Percentiles rank a stretch among this genome's conserved stretches.
Evolutionary conservation across 768 basidiomycete species (phyloP).

Genomic region (Boletus rubroflammeus): DNA sequence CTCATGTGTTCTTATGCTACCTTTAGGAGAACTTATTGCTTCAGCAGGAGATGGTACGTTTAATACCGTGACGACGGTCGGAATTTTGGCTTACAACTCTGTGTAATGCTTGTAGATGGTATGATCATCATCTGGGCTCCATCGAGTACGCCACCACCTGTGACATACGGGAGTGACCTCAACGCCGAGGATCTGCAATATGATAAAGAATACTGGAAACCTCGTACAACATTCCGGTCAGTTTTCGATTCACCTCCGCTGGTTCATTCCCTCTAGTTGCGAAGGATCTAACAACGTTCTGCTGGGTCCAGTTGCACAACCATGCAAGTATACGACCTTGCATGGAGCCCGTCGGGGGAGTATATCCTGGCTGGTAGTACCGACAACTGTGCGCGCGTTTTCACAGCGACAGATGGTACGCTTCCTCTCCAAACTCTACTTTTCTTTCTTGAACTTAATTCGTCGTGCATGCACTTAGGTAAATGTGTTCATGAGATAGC

Average conservation of each 20-base stretch:
- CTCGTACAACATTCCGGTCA: slow-evolving; percentile 79
- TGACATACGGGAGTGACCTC: slow-evolving; percentile 80
- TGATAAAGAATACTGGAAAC: slow-evolving; percentile 96
- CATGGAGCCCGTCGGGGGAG: slow-evolving; percentile 95
- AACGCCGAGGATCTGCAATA: slow-evolving; percentile 74
- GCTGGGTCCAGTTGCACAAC: slow-evolving; percentile 67
- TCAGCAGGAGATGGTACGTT: slow-evolving; percentile 93
- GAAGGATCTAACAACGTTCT: slow-evolving; percentile 2
- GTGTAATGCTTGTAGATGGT: slow-evolving; percentile 58
- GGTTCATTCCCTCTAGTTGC: neutral
- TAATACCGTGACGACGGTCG: slow-evolving; percentile 1
- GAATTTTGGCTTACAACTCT: neutral
- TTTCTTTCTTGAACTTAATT: neutral
- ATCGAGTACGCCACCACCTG: slow-evolving; percentile 64
- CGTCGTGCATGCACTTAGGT: slow-evolving; percentile 40
- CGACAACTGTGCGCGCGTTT: slow-evolving; percentile 90
- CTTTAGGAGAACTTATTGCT: slow-evolving; percentile 81
- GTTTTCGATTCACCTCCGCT: slow-evolving; percentile 12
- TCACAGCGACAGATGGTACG: slow-evolving; percentile 69
- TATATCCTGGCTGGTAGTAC: slow-evolving; percentile 96
- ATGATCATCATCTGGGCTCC: slow-evolving; percentile 97
- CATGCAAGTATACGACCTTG: slow-evolving; percentile 96
- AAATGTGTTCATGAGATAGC: slow-evolving; percentile 87
- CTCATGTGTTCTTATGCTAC: slow-evolving; percentile 2
- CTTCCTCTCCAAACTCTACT: neutral